phyloP scores from a whole-genome alignment of 2,329 filamentous ascomycete genomes.

The Pseudomassariella vexata region DNA sequence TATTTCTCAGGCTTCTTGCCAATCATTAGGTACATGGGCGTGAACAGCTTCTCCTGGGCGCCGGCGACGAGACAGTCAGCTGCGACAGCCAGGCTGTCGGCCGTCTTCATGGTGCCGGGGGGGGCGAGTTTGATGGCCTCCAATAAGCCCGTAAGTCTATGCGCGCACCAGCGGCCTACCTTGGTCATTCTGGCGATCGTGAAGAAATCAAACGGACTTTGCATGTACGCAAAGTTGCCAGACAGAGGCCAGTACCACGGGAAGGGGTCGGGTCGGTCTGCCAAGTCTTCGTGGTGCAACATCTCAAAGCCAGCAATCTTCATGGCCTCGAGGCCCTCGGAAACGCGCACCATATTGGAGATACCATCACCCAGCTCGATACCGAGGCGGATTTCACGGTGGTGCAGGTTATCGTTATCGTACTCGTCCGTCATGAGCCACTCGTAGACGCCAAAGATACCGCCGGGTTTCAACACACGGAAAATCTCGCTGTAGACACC shows the following conservation, averaged over 20 bases:
- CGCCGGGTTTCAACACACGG: slow-evolving; percentile 92
- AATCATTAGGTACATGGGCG: slow-evolving; percentile 97
- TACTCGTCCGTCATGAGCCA: slow-evolving; percentile 98
- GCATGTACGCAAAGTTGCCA: slow-evolving; percentile 78
- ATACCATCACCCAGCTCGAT: slow-evolving; percentile 97
- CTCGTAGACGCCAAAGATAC: slow-evolving; percentile 94
- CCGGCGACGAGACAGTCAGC: slow-evolving; percentile 84
- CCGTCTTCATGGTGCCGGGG: slow-evolving; percentile 86
- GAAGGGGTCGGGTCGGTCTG: slow-evolving; percentile 64
- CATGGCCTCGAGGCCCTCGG: slow-evolving; percentile 77
- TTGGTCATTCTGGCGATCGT: slow-evolving; percentile 88
- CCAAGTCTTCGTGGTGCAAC: slow-evolving; percentile 79
- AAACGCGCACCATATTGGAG: slow-evolving; percentile 90
- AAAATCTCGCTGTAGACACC: slow-evolving; percentile 93
- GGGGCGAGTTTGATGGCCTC: slow-evolving; percentile 74
- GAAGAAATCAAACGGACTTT: slow-evolving; percentile 71
- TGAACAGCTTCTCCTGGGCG: slow-evolving; percentile 87
- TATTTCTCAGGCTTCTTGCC: slow-evolving; percentile 68
- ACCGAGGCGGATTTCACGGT: slow-evolving; percentile 84
- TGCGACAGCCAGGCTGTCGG: slow-evolving; percentile 76
- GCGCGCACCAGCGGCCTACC: slow-evolving; percentile 67
- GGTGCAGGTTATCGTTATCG: slow-evolving; percentile 79
- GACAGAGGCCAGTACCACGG: slow-evolving; percentile 95
- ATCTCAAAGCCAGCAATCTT: slow-evolving; percentile 83
- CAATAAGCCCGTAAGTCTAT: slow-evolving; percentile 70